Evolutionary conservation across 352 stramenopile species (phyloP).

Genomic region (Globisporangium apiculatum): DNA sequence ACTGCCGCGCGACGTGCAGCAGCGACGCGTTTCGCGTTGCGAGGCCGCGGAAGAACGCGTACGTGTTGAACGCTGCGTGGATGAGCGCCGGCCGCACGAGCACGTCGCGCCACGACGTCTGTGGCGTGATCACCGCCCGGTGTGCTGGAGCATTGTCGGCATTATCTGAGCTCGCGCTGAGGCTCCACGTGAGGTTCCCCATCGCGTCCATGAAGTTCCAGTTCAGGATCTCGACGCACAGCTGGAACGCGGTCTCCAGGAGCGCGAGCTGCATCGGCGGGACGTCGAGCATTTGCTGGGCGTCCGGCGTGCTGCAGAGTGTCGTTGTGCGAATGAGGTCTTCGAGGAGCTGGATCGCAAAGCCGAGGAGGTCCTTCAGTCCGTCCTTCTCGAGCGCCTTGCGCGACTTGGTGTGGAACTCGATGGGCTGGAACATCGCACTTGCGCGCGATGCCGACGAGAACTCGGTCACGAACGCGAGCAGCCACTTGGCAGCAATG

Average conservation of each 20-base stretch:
- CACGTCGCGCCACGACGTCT: slow-evolving; percentile 62
- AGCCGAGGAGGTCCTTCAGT: slow-evolving; percentile 50
- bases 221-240: slow-evolving; percentile 76
- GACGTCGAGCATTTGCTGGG: slow-evolving; percentile 21
- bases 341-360: slow-evolving; percentile 59
- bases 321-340: slow-evolving; percentile 68
- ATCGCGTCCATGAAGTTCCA: slow-evolving; percentile 63
- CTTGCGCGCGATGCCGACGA: slow-evolving; percentile 68
- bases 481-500: slow-evolving; percentile 72
- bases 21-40: slow-evolving; percentile 60
- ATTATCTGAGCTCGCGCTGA: slow-evolving; percentile 24
- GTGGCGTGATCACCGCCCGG: slow-evolving; percentile 38
- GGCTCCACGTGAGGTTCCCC: slow-evolving; percentile 66
- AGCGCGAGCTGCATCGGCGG: slow-evolving; percentile 61
- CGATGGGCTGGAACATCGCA: slow-evolving; percentile 74
- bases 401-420: slow-evolving; percentile 77
- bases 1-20: slow-evolving; percentile 73
- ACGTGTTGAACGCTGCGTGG: slow-evolving; percentile 83
- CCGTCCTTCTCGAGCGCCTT: slow-evolving; percentile 50
- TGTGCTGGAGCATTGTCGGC: slow-evolving; percentile 27
- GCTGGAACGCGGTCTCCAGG: slow-evolving; percentile 64
- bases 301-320: slow-evolving; percentile 27
- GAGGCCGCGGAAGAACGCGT: slow-evolving; percentile 70
- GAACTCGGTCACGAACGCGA: slow-evolving; percentile 83
- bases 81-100: slow-evolving; percentile 68